Conservation (phyloP, 345 rosid genomes). For the Lenwebbia sp. region DNA sequence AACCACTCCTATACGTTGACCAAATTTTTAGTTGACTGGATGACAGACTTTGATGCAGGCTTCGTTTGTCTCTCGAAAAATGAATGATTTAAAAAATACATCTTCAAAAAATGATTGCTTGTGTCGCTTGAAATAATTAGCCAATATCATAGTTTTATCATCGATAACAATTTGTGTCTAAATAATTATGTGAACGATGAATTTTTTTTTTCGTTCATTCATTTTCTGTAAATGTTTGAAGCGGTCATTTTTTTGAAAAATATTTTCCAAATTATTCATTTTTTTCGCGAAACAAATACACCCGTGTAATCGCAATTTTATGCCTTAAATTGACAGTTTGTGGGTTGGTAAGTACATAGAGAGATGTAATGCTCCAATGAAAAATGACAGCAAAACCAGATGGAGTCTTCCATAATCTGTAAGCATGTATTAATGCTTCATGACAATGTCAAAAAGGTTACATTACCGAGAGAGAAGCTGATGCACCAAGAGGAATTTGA, state of each 20-base stretch:
- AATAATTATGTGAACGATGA: too few relatives aligned
- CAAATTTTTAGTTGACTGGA: neutral
- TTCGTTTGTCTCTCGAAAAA: too few relatives aligned
- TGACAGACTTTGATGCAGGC: neutral
- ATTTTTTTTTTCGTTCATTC: too few relatives aligned
- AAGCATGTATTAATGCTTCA: neutral
- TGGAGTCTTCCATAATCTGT: neutral
- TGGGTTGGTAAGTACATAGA: neutral
- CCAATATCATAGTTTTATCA: too few relatives aligned
- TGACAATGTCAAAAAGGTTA: neutral
- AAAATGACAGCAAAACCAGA: neutral
- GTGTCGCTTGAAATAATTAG: too few relatives aligned
- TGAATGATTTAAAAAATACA: too few relatives aligned
- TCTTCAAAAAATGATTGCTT: too few relatives aligned
- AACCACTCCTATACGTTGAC: neutral
- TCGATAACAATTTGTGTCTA: too few relatives aligned
- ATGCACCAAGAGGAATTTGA: neutral
- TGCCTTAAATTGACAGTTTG: neutral
- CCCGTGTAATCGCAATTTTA: neutral
- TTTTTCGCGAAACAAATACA: too few relatives aligned
- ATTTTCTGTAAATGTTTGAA: too few relatives aligned
- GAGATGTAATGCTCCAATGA: neutral
- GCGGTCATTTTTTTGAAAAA: too few relatives aligned
- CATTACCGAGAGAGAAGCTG: neutral
- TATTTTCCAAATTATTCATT: too few relatives aligned